phyloP scores from a whole-genome alignment of 345 rosid genomes.

The Pistacia atlantica region DNA sequence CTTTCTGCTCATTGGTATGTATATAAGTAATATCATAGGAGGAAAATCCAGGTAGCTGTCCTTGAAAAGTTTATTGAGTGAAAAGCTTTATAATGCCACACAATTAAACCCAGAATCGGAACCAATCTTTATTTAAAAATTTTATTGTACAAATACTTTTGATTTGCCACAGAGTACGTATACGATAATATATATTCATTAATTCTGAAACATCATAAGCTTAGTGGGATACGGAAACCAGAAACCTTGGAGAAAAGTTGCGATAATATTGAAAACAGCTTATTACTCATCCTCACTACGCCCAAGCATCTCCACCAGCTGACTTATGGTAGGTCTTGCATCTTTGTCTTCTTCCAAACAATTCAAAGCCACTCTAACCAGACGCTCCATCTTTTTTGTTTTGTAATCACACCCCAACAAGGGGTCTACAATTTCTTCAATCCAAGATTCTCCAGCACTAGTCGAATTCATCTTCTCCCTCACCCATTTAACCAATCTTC shows the following conservation, averaged over 20 bases:
- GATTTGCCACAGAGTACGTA: no score
- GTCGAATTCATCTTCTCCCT: slow-evolving; percentile 16
- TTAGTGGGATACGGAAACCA: no score
- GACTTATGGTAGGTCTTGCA: slow-evolving; percentile 36
- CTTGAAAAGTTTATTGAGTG: slow-evolving; percentile 3
- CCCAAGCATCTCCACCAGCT: slow-evolving; percentile 35
- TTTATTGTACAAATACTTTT: no score
- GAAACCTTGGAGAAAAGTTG: no score
- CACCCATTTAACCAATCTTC: slow-evolving; percentile 31
- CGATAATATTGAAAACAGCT: no score
- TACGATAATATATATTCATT: no score
- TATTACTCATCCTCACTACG: neutral
- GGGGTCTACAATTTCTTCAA: slow-evolving; percentile 25
- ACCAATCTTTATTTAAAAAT: no score
- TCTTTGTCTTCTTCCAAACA: slow-evolving; percentile 36
- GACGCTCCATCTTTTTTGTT: slow-evolving; percentile 13
- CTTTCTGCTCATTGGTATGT: no score
- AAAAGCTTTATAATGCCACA: no score
- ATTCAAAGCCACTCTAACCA: slow-evolving; percentile 28
- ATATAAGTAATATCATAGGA: neutral
- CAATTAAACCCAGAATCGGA: no score
- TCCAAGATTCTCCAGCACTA: slow-evolving; percentile 7
- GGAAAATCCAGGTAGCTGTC: neutral
- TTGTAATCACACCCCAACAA: neutral
- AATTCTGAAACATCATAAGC: no score